Base-by-base conservation (phyloP, 2,329 filamentous ascomycete species). In the Paraphaeosphaeria sporulosa region DNA sequence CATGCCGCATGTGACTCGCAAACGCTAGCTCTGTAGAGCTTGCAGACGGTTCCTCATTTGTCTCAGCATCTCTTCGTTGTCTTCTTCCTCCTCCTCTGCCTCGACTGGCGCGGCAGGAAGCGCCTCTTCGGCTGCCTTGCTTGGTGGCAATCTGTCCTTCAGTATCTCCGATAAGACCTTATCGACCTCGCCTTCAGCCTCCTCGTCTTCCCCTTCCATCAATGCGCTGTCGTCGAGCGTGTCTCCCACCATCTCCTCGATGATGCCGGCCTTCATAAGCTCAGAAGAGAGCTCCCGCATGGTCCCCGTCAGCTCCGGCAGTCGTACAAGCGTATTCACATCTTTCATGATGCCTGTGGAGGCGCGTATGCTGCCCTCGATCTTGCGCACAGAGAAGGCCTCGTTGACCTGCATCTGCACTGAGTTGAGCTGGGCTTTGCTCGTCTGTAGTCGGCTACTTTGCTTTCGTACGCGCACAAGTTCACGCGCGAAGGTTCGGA, bases 321-420 rank as follows among this genome's bases (percentile, higher is more conserved):
- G 80, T 30, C 90, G 85, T 52, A 97, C 88, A 27, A 98, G 84
- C 17, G 85, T 86, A 78, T 98, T 98, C 61, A 99, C 93, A 76
- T 98, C 93, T 80, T 94, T 94, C 95, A 99, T 98, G 69, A 99
- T 94, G 47, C 92, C 91, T 9, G 94, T 94, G 69, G 89, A 92
- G 44, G 91, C 90, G 67, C 88, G 87, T 73, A 99, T 93, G 72
- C 90, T 93, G 48, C 94, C 94, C 80, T 98, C 94, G 65, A 99
- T 98, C 84, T 96, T 96, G 69, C 93, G 89, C 71, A 98, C 90
- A 1, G 93, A 92, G 78, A 98, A 98, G 1, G 95, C 94, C 81
- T 98, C 94, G 73, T 94, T 93, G 73, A 99, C 94, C 80, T 98
- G 95, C 93, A 98, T 96, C 79, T 94, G 90, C 46, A 99, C 94